Evolutionary conservation across 306 rosid genomes (phyloP), one percentile per base, ranked within the genome.

Genomic region (Cucumis hystrix): DNA sequence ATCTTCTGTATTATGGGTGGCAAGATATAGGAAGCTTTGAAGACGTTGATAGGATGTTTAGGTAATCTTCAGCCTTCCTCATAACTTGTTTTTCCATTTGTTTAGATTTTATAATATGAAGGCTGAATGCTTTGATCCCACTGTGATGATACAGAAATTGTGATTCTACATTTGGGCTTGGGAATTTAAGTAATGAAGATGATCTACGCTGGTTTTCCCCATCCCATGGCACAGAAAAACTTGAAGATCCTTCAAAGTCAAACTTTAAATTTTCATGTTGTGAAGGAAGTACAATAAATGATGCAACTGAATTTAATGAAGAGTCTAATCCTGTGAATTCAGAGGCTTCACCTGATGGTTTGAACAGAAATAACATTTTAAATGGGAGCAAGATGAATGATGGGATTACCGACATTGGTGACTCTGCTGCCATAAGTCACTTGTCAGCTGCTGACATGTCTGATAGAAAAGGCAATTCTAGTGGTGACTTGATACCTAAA

Each of bases 41-140:
- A 82, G 97, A 92, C 58, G 91, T 92, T 77, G 93, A 92, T 84
- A 86, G 92, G 86, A 88, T 92, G 96, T 87, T 92, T 75, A 85
- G 89, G 96, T 90, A 85, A 68, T 79, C 74, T 67, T 81, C 51
- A 54, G 87, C 80, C 28, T 69, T 75, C 60, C 40, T 55, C 52
- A 11, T 65, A 78, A 7, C 54, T 20, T 60, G 52, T 30, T 35
- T 76, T 41, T 16, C 47, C 72, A 58, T 63, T 57, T 72, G 61
- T 72, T 72, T 72, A 47, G 7, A 72, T 45, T 71, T 71, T 8
- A 79, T 15, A 80, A 63, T 60, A 15, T 68, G 70, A 66, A 40
- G 77, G 17, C 51, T 55, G 45, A 66, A 54, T 80, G 25, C 15
- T 59, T 63, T 21, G 58, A 49, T 68, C 33, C 52, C 52, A 15